phyloP scores from a whole-genome alignment of 176 grass and related monocot species.

The Olyra latifolia region DNA sequence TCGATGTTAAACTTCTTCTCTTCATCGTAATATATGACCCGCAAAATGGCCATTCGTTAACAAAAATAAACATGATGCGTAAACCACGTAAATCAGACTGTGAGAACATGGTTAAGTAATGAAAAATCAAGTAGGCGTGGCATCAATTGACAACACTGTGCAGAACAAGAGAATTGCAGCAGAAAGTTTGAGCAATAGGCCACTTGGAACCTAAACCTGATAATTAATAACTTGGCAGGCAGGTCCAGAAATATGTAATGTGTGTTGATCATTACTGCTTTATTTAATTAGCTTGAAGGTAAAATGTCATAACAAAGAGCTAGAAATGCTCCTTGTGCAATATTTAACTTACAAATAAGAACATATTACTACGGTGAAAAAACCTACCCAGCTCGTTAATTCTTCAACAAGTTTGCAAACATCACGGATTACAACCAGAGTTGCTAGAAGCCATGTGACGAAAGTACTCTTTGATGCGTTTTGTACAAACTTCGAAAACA shows the following conservation, averaged over 20 bases:
- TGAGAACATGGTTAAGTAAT: background rate
- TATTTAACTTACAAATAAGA: constrained; percentile 40
- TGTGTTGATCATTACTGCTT: background rate
- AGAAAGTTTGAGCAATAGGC: background rate
- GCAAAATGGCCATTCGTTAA: constrained; percentile 30
- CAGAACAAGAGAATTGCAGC: constrained; percentile 1
- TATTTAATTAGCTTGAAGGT: background rate
- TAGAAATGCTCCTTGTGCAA: background rate
- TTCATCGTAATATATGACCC: constrained; percentile 89
- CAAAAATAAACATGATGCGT: background rate
- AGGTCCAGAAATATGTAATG: background rate
- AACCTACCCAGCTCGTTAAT: constrained; percentile 89
- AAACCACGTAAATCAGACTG: constrained; percentile 7
- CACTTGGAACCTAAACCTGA: background rate
- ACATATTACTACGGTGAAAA: constrained; percentile 5
- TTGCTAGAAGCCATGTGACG: constrained; percentile 66
- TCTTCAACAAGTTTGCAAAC: constrained; percentile 90
- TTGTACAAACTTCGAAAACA: constrained; percentile 87
- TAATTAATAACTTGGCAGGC: background rate
- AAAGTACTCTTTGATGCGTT: constrained; percentile 67
- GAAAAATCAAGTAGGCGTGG: background rate
- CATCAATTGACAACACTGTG: background rate
- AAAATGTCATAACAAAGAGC: background rate
- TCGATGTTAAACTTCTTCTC: constrained; percentile 87
- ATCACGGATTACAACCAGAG: constrained; percentile 75